Conservation (phyloP, 257 asterid species). For the Solanum medicagineum region DNA sequence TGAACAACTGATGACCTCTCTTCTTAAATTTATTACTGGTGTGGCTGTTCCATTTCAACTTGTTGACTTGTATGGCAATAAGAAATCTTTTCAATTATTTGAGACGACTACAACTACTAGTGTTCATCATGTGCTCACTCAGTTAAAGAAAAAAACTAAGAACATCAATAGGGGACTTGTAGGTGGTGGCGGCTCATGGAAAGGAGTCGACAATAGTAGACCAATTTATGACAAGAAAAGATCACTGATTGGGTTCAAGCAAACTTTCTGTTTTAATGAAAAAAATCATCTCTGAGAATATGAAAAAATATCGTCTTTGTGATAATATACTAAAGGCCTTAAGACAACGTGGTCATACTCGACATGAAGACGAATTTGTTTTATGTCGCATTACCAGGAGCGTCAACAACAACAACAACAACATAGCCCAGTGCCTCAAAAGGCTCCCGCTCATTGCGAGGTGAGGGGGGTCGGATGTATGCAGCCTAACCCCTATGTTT, state of each 20-base stretch:
- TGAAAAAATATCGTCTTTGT: background rate
- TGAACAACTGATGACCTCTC: background rate
- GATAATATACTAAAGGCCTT: background rate
- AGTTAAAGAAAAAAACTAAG: background rate
- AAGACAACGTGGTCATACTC: background rate
- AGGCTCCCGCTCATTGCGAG: too few species aligned
- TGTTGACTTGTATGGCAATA: background rate
- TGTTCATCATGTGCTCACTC: background rate
- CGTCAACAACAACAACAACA: too few species aligned
- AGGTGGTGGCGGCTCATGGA: background rate
- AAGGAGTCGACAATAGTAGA: background rate
- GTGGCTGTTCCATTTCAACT: background rate
- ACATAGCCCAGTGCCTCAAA: too few species aligned
- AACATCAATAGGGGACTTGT: background rate
- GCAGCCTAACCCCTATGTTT: too few species aligned
- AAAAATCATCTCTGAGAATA: background rate
- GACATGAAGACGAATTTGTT: background rate
- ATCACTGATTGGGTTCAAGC: background rate
- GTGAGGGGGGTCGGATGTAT: too few species aligned
- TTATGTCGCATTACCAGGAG: too few species aligned
- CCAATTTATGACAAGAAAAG: background rate
- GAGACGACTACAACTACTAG: fast-evolving
- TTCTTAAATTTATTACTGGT: background rate
- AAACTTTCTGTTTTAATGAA: background rate
- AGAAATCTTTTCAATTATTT: background rate